Evolutionary conservation across 495 filamentous ascomycete genomes (phyloP), one percentile per base, ranked within the genome.

Genomic region (Antarctomyces pellizariae): DNA sequence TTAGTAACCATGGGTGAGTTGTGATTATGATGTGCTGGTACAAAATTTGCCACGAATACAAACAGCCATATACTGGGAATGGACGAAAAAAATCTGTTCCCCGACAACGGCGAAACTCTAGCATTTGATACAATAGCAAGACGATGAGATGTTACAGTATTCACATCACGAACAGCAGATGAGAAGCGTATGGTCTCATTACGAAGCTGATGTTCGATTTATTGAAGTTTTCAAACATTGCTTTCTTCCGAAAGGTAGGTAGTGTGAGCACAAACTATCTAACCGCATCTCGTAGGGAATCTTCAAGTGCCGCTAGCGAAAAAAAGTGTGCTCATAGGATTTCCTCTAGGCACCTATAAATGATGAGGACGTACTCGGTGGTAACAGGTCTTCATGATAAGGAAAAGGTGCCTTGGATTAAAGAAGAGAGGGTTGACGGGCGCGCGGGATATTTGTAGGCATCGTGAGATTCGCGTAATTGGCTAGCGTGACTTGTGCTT

Each of bases 221-320:
- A 28, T 25, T 33, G 25, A 12, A 16, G 31, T 26, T 18, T 33
- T 19, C 17, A 17, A 2, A 17, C 3, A 10, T 26, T 17, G 2
- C 8, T 26, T 32, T 19, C 10, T 25, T 32, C 14, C n/a, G 9
- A 9, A 4, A n/a, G n/a, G n/a, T n/a, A n/a, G n/a, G n/a, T n/a
- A 29, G 38, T 44, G 36, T 44, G 12, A 19, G 22, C 36, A 41
- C 33, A 17, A 9, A 25, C 41, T 41, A 44, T 44, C 41, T 44
- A 44, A 35, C 41, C 13, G 33, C 41, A 31, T 7, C 33, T 38
- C 36, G 38, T 41, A 25, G 32, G 32, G 14, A 33, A 7, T 22
- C 11, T 33, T 36, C 28, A 37, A 38, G 41, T 41, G 41, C 33
- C 29, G 41, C 36, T 44, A 44, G 41, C 41, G 41, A 44, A 44